phyloP scores from a whole-genome alignment of 441 rosid genomes.

The Eutrema salsugineum region DNA sequence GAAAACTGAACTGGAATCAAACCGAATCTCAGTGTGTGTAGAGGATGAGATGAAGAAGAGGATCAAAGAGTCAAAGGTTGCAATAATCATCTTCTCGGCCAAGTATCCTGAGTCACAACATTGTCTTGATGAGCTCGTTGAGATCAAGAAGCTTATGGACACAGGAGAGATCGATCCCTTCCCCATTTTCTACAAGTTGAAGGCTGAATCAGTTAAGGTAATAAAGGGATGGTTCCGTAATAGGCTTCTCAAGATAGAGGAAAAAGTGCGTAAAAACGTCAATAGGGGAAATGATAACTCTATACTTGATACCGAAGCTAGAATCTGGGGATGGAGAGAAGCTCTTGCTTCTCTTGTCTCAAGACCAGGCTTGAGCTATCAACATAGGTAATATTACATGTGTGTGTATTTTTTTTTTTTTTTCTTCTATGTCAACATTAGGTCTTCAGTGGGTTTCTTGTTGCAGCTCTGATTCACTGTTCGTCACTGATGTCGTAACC shows the following conservation, averaged over 20 bases:
- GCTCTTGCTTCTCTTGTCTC: neutral
- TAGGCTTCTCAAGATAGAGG: conserved; percentile 14
- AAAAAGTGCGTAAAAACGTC: neutral
- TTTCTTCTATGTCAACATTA: neutral
- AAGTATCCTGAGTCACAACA: neutral
- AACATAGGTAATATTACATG: neutral
- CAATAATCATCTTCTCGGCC: conserved; percentile 15
- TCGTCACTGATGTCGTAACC: neutral
- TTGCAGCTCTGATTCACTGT: neutral
- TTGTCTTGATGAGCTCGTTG: conserved; percentile 20
- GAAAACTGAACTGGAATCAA: neutral
- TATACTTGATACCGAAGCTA: conserved; percentile 4
- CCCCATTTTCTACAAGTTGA: neutral
- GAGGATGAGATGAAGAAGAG: neutral
- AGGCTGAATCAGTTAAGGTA: neutral
- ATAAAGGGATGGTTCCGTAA: neutral
- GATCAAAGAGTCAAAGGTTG: conserved; percentile 7
- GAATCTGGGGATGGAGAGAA: conserved; percentile 13
- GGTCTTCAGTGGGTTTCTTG: neutral
- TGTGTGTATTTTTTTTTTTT: neutral
- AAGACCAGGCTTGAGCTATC: neutral
- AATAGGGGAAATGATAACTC: neutral
- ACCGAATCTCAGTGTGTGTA: neutral
- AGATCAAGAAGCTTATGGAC: conserved; percentile 21
- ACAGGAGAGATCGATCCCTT: neutral